Evolutionary conservation across 2,329 filamentous ascomycete genomes (phyloP).

Genomic region (Lachnellula suecica): DNA sequence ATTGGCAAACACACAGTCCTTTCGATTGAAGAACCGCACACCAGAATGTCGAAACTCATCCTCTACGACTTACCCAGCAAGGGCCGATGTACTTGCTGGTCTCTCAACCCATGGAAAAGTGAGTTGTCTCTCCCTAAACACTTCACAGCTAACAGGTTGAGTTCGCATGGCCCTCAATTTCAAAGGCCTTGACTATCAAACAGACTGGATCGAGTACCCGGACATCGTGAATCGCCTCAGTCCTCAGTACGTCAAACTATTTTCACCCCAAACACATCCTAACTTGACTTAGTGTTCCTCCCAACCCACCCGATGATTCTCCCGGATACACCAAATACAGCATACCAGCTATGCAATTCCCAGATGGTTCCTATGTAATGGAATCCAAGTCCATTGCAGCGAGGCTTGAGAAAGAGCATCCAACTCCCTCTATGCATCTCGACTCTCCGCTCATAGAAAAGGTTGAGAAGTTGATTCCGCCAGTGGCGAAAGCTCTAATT

Average conservation of each 20-base stretch:
- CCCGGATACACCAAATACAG: constrained; percentile 41
- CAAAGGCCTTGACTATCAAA: constrained; percentile 66
- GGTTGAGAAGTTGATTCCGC: constrained; percentile 41
- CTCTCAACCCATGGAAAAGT: constrained; percentile 72
- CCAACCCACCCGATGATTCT: constrained; percentile 40
- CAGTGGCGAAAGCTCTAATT: constrained; percentile 34
- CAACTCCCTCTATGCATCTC: constrained; percentile 56
- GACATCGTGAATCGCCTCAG: constrained; percentile 58
- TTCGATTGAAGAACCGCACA: too few species aligned
- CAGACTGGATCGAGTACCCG: constrained; percentile 69
- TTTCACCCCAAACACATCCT: constrained; percentile 1
- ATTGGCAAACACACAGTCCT: too few species aligned
- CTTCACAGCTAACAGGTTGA: constrained; percentile 31
- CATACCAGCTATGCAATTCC: constrained; percentile 54
- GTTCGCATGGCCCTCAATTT: constrained; percentile 66
- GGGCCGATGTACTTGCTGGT: constrained; percentile 53
- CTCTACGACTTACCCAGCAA: constrained; percentile 64
- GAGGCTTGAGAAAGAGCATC: constrained; percentile 57
- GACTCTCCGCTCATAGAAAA: constrained; percentile 49
- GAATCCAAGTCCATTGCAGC: constrained; percentile 61
- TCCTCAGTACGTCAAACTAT: constrained; percentile 45
- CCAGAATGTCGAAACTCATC: constrained; percentile 36
- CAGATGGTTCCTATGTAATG: constrained; percentile 60
- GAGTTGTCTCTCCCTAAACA: constrained; percentile 19
- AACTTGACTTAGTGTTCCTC: constrained; percentile 32